phyloP scores from a whole-genome alignment of 768 basidiomycete genomes.

The Stropharia rugosoannulata region DNA sequence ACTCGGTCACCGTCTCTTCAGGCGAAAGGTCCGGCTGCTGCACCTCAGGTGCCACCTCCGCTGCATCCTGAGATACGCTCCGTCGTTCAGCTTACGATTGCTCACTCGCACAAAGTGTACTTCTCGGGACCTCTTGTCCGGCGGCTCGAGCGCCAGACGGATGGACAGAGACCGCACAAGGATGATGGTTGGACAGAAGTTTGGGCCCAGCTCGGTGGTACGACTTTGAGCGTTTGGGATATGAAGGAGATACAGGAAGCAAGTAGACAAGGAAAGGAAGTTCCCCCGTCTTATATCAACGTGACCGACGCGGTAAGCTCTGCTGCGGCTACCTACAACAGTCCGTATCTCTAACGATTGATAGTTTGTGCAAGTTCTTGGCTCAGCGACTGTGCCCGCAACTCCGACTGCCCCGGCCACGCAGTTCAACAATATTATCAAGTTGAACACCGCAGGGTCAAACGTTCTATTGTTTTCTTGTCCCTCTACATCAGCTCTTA shows the following conservation, averaged over 20 bases:
- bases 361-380: conserved; percentile 79
- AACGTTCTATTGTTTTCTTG: conserved; percentile 91
- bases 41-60: conserved; percentile 28
- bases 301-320: conserved; percentile 80
- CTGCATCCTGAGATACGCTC: conserved; percentile 84
- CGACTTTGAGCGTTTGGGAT: conserved; percentile 89
- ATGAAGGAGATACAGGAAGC: conserved; percentile 88
- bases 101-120: conserved; percentile 84
- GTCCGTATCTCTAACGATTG: conserved; percentile 8
- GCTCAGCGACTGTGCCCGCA: conserved; percentile 66
- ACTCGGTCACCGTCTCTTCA: conserved; percentile 1
- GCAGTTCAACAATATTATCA: conserved; percentile 77
- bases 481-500: conserved; percentile 62
- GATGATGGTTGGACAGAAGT: conserved; percentile 84
- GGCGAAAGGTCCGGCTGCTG: background rate
- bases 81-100: conserved; percentile 68
- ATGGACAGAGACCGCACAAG: conserved; percentile 66
- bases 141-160: conserved; percentile 72
- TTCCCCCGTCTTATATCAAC: conserved; percentile 86
- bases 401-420: conserved; percentile 47
- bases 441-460: conserved; percentile 91
- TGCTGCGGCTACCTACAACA: conserved; percentile 7
- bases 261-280: conserved; percentile 74
- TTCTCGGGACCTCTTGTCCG: conserved; percentile 83
- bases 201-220: conserved; percentile 89